These are phyloP conservation scores for Epithele typhae DNA, from an alignment of 768 basidiomycete species.

Conservation along the genomic window DNA sequence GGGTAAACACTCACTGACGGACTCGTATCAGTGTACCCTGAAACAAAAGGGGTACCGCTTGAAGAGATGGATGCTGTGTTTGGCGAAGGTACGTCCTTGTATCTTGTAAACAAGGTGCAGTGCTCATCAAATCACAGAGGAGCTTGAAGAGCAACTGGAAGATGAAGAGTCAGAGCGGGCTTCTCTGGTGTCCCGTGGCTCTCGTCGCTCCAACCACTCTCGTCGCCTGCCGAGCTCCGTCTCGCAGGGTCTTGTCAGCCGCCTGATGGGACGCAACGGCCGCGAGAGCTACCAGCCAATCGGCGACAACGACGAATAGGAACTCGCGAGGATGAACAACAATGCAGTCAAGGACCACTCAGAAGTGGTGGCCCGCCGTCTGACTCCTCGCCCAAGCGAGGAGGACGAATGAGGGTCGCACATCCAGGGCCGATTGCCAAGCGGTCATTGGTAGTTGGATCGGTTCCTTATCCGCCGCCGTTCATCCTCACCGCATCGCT, in stretches of 20 bases:
- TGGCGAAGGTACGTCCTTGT: conserved; percentile 62
- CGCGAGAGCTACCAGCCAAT: conserved; percentile 46
- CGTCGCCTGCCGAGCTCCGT: conserved; percentile 24
- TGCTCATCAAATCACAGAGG: too few species aligned
- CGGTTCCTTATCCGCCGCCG: conserved; percentile 13
- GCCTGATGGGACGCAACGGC: conserved; percentile 40
- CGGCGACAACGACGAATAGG: conserved; percentile 47
- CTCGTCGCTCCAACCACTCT: conserved; percentile 23
- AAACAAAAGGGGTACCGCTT: conserved; percentile 81
- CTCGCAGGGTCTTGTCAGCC: conserved; percentile 44
- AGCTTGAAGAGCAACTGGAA: conserved; percentile 57
- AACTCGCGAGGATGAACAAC: conserved; percentile 49
- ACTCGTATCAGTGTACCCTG: conserved; percentile 65
- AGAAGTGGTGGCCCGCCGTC: conserved; percentile 18
- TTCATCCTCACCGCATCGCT: conserved; percentile 13
- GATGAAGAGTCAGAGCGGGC: conserved; percentile 58
- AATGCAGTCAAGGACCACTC: conserved; percentile 25
- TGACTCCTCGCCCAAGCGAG: neutral
- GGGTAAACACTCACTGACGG: neutral
- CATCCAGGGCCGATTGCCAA: conserved; percentile 12
- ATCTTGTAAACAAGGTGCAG: too few species aligned
- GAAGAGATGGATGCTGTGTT: conserved; percentile 93
- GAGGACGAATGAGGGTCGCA: conserved; percentile 5
- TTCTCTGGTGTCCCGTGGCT: conserved; percentile 46
- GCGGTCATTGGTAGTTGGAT: conserved; percentile 15